Evolutionary conservation across 805 yeast species (phyloP), one percentile per base, ranked within the genome.

Genomic region (Saturnispora diversa): DNA sequence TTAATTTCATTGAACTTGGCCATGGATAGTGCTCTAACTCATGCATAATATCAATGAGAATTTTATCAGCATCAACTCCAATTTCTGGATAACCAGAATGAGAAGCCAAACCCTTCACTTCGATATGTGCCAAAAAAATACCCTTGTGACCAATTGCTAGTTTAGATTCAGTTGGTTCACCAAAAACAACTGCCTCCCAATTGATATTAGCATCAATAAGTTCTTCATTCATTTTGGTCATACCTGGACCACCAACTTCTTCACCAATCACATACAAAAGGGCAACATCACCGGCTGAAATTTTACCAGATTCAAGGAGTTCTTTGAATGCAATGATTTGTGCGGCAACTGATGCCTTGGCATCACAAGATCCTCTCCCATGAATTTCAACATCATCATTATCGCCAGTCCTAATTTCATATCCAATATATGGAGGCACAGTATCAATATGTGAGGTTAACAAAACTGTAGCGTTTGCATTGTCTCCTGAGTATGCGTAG

Each of bases 81-180:
- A 75, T 61, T 35, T 79, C 72, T 7, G 88, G 88, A 55, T 80
- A 78, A 1, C 85, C 85, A 2, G 80, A 73, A 52, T 80, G 87
- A 4, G 76, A 62, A 2, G 84, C 72, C 40, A 66, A 64, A 3
- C 85, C 86, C n/a, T 53, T 48, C n/a, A 69, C 74, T 13, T 54
- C 44, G 20, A 76, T 44, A 5, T 62, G 52, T 26, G 70, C 68
- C 39, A 60, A 49, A 32, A 63, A 70, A 27, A 66, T 60, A 12
- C 85, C 85, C 56, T 80, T 80, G 53, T 80, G 88, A 10, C 86
- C 87, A 5, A 71, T 72, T 11, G 82, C 84, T 16, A 80, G 62
- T 50, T 74, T 77, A 53, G 71, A 63, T 48, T 79, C 85, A 0
- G 88, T 80, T 9, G 88, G 88, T 55, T 80, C 88, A 10, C 87